Conservation (phyloP, 2,329 filamentous ascomycete genomes). For the Purpureocillium takamizusanense region DNA sequence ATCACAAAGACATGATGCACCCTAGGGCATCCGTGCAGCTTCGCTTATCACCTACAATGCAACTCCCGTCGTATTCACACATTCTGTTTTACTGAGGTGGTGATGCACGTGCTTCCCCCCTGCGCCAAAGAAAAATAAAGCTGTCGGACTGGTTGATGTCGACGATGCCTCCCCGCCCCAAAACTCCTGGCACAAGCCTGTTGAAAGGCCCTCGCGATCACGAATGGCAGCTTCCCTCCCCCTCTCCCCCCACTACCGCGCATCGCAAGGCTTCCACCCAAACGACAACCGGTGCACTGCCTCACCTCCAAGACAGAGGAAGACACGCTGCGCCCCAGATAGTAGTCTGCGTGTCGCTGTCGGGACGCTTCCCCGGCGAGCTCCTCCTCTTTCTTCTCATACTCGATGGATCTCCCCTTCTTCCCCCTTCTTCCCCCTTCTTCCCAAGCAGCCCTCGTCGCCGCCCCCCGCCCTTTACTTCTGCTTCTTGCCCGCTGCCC, state of each 20-base stretch:
- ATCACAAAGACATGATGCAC: too few species aligned
- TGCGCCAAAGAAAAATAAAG: too few species aligned
- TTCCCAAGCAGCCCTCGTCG: not conserved
- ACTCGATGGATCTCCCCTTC: too few species aligned
- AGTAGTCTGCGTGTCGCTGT: too few species aligned
- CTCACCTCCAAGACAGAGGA: too few species aligned
- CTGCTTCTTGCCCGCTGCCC: constrained; percentile 44
- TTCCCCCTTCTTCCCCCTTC: too few species aligned
- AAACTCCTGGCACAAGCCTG: constrained; percentile 5
- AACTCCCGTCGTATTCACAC: not conserved
- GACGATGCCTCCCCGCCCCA: not conserved
- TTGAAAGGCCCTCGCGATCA: constrained; percentile 8
- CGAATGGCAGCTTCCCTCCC: not conserved
- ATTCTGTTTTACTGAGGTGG: not conserved
- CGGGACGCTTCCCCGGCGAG: too few species aligned
- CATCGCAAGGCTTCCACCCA: not conserved
- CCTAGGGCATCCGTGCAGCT: too few species aligned
- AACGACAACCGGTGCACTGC: not conserved
- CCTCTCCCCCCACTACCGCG: not conserved
- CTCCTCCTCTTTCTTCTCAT: too few species aligned
- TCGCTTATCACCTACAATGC: too few species aligned
- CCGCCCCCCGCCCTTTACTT: too few species aligned
- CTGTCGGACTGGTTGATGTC: constrained; percentile 5
- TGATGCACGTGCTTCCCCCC: not conserved
- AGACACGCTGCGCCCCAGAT: too few species aligned